These are phyloP conservation scores for Rhizophlyctis rosea DNA, from an alignment of 192 early-diverging fungal genomes.

Conservation along the genomic window DNA sequence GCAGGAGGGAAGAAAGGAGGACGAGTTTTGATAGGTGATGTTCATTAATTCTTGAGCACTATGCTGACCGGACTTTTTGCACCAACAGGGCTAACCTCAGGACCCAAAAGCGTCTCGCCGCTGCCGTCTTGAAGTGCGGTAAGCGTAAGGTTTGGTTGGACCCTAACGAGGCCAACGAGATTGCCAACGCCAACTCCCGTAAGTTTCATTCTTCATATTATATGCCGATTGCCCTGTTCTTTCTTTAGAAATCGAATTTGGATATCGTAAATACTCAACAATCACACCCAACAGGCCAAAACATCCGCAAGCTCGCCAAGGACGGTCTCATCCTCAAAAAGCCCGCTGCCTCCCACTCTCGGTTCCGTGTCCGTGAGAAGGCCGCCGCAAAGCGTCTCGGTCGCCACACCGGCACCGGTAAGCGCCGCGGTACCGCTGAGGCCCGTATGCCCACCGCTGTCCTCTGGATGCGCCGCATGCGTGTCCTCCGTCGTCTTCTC, in stretches of 20 bases:
- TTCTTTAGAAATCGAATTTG: slow-evolving; percentile 3
- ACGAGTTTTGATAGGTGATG: too few relatives aligned
- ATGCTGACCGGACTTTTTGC: too few relatives aligned
- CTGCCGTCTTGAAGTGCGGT: slow-evolving; percentile 96
- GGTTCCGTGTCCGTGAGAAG: slow-evolving; percentile 89
- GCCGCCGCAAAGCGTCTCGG: slow-evolving; percentile 93
- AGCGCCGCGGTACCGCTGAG: slow-evolving; percentile 86
- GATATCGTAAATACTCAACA: slow-evolving; percentile 20
- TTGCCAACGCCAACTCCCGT: slow-evolving; percentile 97
- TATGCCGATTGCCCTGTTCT: too few relatives aligned
- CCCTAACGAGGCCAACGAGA: slow-evolving; percentile 93
- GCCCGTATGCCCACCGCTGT: slow-evolving; percentile 94
- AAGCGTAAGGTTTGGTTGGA: slow-evolving; percentile 99
- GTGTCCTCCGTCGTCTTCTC: slow-evolving; percentile 91
- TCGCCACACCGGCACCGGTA: slow-evolving; percentile 91
- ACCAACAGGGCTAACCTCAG: slow-evolving; percentile 59
- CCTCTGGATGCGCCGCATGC: slow-evolving; percentile 98
- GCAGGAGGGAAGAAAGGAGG: too few relatives aligned
- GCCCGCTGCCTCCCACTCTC: slow-evolving; percentile 82
- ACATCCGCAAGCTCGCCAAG: slow-evolving; percentile 97
- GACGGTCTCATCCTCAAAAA: slow-evolving; percentile 96
- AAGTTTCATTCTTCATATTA: slow-evolving; percentile 42
- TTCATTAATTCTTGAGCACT: too few relatives aligned
- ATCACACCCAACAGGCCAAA: slow-evolving; percentile 62
- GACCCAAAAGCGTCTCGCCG: slow-evolving; percentile 93